These are phyloP conservation scores for Fusarium piperis DNA, from an alignment of 2,329 filamentous ascomycete genomes.

Conservation along the genomic window DNA sequence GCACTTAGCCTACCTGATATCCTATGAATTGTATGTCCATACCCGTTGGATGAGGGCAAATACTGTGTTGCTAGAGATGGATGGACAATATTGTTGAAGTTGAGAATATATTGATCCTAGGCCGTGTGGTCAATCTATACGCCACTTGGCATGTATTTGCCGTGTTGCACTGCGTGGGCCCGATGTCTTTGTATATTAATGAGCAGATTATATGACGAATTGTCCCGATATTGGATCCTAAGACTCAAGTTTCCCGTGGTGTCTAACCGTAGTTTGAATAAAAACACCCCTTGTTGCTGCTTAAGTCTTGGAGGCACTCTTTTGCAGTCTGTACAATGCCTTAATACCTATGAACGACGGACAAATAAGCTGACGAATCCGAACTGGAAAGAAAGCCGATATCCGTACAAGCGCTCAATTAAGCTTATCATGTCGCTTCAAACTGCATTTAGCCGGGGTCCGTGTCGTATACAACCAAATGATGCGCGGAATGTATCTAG, in stretches of 20 bases:
- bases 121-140: not conserved
- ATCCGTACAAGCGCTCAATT: constrained; percentile 2
- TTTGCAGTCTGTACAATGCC: not conserved
- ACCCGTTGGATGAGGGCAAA: not conserved
- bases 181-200: not conserved
- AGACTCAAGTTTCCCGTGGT: not conserved
- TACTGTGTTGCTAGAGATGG: not conserved
- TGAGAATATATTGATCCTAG: not conserved
- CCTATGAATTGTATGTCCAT: not conserved
- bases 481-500: not conserved
- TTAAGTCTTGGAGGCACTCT: not conserved
- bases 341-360: not conserved
- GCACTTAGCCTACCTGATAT: not conserved
- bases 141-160: not conserved
- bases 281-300: not conserved
- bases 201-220: not conserved
- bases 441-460: constrained; percentile 1
- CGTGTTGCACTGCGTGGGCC: not conserved
- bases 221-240: not conserved
- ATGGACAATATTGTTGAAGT: not conserved
- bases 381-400: constrained; percentile 3
- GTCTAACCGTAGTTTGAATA: not conserved
- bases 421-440: constrained; percentile 13
- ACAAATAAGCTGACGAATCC: not conserved
- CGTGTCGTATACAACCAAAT: not conserved